Conservation (phyloP, 768 basidiomycete species). For the Hypholoma sublateritium region DNA sequence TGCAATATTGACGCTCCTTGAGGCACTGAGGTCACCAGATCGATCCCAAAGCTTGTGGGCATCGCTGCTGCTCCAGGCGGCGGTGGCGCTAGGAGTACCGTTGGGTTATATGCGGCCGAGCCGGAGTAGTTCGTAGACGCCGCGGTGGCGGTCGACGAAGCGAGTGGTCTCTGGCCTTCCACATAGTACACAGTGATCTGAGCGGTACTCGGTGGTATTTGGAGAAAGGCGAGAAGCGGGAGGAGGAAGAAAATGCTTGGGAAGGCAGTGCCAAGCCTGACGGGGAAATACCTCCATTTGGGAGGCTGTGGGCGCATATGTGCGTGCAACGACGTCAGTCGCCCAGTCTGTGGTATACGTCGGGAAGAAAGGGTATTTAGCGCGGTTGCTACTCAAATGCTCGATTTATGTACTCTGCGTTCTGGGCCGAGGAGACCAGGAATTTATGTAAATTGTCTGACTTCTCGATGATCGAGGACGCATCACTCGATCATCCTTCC, state of each 20-base stretch:
- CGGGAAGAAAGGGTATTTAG: neutral
- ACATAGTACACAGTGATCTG: constrained; percentile 35
- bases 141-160: constrained; percentile 27
- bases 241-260: neutral
- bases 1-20: constrained; percentile 35
- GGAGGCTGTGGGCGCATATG: neutral
- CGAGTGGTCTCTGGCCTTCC: constrained; percentile 25
- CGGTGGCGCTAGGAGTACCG: constrained; percentile 47
- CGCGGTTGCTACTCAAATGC: neutral
- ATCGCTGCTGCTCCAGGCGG: constrained; percentile 45
- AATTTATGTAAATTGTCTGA: neutral
- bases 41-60: constrained; percentile 43
- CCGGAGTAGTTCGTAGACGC: constrained; percentile 44
- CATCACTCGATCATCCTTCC: neutral
- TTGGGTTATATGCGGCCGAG: constrained; percentile 54
- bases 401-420: neutral
- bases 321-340: neutral
- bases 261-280: neutral
- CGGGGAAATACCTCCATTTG: neutral
- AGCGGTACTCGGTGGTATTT: neutral
- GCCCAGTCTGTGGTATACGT: neutral
- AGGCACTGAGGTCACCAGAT: constrained; percentile 39
- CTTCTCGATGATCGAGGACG: neutral
- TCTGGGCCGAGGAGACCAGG: neutral
- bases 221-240: neutral